These are phyloP conservation scores for Aureobasidium sp. DNA, from an alignment of 2,329 filamentous ascomycete species.

Conservation along the genomic window DNA sequence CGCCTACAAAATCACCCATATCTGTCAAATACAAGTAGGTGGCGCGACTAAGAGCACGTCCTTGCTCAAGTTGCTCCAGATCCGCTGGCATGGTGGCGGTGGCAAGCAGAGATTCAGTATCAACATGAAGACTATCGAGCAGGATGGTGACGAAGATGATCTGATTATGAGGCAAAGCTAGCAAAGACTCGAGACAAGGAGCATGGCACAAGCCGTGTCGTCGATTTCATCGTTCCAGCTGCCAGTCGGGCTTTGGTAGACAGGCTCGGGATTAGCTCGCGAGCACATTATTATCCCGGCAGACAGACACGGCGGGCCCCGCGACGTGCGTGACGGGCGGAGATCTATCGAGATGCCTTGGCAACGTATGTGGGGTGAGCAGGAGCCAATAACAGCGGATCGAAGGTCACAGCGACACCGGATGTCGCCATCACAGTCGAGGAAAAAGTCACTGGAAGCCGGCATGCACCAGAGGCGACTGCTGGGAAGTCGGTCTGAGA, in stretches of 20 bases:
- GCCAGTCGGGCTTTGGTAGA: neutral
- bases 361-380: neutral
- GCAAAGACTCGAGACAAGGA: neutral
- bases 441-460: neutral
- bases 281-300: neutral
- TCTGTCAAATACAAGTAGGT: neutral
- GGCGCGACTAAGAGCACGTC: neutral
- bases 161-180: neutral
- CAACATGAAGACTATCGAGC: neutral
- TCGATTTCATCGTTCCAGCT: neutral
- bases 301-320: neutral
- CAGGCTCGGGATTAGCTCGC: slow-evolving; percentile 2
- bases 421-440: slow-evolving; percentile 7
- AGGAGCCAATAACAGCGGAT: neutral
- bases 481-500: slow-evolving; percentile 7
- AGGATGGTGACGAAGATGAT: neutral
- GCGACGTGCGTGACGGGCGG: neutral
- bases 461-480: neutral
- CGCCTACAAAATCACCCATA: neutral
- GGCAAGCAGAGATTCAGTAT: neutral
- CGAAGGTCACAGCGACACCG: neutral
- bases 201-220: neutral
- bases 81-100: neutral
- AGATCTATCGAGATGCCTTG: slow-evolving; percentile 7
- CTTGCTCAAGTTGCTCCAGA: neutral